Evolutionary conservation across 2,329 filamentous ascomycete genomes (phyloP), one percentile per base, ranked within the genome.

Genomic region (Alternaria alternata): DNA sequence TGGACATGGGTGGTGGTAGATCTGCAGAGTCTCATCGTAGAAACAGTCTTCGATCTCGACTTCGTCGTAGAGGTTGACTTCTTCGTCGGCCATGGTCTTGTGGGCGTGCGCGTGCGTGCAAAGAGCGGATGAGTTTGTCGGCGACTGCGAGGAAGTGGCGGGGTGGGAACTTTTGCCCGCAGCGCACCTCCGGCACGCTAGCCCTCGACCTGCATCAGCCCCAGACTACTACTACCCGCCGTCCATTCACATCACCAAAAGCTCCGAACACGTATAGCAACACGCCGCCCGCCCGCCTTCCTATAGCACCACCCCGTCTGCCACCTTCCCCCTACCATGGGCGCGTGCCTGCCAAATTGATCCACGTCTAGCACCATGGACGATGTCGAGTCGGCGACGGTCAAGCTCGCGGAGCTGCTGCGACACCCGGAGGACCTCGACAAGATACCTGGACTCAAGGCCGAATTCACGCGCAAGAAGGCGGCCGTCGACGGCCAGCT

Each of bases 401-500:
- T 92, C 78, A 94, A 94, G 84, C 89, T 99, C 78, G 88, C 93
- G 68, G 94, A 98, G 84, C 88, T 98, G 63, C 89, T 99, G 69
- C 92, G 93, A 74, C 93, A 97, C 76, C 93, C 95, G 3, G 95
- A 99, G 77, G 95, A 99, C 81, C 89, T 99, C 69, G 95, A 99
- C 83, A 98, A 97, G 85, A 94, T 99, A 74, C 84, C 89, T 53
- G 89, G 89, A 47, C 86, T 99, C 75, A 97, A 96, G 82, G 87
- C 91, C 68, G 95, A 99, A 79, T 97, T 98, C 81, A 88, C 88
- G 69, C 92, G 95, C 75, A 98, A 97, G 83, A 99, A 99, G 82
- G 87, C 88, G 30, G 92, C 91, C 57, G 88, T 99, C 62, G 95
- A 99, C 81, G 89, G 89, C 52, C 93, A 97, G 82, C 89, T 99